phyloP scores from a whole-genome alignment of 192 early-diverging fungal genomes.

The Entomortierella parvispora region DNA sequence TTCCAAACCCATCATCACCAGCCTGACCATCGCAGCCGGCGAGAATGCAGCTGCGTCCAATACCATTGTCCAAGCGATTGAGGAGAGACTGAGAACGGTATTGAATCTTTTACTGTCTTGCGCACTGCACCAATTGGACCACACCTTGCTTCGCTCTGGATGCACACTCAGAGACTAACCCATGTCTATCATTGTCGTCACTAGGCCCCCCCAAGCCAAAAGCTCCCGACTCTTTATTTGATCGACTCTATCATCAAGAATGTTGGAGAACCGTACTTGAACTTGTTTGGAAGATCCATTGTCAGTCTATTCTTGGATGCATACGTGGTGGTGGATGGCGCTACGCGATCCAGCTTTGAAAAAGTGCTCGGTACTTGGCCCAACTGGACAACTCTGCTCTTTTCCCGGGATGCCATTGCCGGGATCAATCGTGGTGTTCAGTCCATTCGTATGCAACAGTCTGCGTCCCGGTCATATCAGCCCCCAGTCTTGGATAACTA shows the following conservation, averaged over 20 bases:
- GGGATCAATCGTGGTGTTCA: constrained; percentile 59
- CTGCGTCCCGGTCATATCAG: constrained; percentile 14
- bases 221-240: constrained; percentile 90
- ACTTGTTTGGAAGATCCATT: constrained; percentile 77
- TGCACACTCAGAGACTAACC: background rate
- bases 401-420: constrained; percentile 62
- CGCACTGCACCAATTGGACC: background rate
- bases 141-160: constrained; percentile 1
- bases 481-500: constrained; percentile 26
- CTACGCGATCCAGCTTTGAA: constrained; percentile 76
- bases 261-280: constrained; percentile 82
- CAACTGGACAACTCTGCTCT: constrained; percentile 66
- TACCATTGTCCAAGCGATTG: constrained; percentile 83
- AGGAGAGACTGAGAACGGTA: constrained; percentile 62
- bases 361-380: constrained; percentile 87
- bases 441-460: constrained; percentile 51
- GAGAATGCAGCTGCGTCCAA: constrained; percentile 73
- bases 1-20: constrained; percentile 92
- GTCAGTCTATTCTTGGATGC: constrained; percentile 79
- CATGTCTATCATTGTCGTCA: constrained; percentile 18
- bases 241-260: constrained; percentile 98
- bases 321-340: constrained; percentile 74
- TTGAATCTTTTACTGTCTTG: background rate
- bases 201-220: constrained; percentile 77
- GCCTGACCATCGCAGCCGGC: constrained; percentile 86